These are phyloP conservation scores for Candida tropicalis DNA, from an alignment of 1,139 yeast genomes.

Conservation along the genomic window DNA sequence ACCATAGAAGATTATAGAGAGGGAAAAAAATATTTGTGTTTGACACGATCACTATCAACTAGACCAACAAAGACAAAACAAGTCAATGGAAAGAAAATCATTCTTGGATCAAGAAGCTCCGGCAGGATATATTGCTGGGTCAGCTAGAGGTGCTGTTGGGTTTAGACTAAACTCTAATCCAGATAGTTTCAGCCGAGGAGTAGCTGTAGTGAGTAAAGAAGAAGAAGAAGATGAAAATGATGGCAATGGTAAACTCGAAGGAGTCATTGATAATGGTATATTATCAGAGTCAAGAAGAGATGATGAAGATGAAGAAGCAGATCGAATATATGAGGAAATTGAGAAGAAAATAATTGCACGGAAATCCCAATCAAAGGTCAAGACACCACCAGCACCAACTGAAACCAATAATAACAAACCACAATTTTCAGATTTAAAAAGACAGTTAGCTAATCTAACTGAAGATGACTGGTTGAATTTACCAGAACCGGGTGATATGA, in stretches of 20 bases:
- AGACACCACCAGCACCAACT: not conserved
- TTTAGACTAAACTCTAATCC: slow-evolving; percentile 73
- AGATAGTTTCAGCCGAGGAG: slow-evolving; percentile 59
- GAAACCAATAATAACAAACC: slow-evolving; percentile 13
- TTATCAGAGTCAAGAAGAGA: slow-evolving; percentile 28
- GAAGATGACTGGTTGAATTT: slow-evolving; percentile 77
- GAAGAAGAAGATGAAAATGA: slow-evolving; percentile 27
- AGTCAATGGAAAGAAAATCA: slow-evolving; percentile 50
- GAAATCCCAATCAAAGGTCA: slow-evolving; percentile 21
- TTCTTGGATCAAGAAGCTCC: slow-evolving; percentile 90
- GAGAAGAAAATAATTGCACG: slow-evolving; percentile 55
- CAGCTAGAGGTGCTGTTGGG: slow-evolving; percentile 95
- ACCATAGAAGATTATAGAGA: not conserved
- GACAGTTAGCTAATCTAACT: slow-evolving; percentile 59
- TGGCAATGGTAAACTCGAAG: not conserved
- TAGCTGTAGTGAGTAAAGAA: slow-evolving; percentile 35
- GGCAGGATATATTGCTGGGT: slow-evolving; percentile 86
- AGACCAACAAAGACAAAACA: not conserved
- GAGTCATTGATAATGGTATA: slow-evolving; percentile 26
- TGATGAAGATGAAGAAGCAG: slow-evolving; percentile 78
- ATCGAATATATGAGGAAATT: slow-evolving; percentile 62
- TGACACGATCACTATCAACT: slow-evolving; percentile 6
- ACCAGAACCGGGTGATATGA: slow-evolving; percentile 90
- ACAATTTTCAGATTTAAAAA: slow-evolving; percentile 54
- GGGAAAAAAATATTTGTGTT: slow-evolving; percentile 7